phyloP scores from a whole-genome alignment of 495 filamentous ascomycete species.

The Melanomma pulvis-pyrius region DNA sequence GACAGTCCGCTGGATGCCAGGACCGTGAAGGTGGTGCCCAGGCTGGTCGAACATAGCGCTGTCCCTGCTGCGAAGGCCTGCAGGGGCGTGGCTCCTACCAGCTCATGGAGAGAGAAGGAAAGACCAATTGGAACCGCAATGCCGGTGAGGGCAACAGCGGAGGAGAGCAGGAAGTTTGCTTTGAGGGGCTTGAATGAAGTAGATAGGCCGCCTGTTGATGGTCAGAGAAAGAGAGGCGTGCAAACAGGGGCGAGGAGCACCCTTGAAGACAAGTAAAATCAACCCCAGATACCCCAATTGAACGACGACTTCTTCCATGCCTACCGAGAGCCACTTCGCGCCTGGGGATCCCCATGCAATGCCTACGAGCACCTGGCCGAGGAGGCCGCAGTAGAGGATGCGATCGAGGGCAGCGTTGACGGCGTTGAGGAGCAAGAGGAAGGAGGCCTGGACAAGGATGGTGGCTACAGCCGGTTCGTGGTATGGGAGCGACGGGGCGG shows the following conservation, averaged over 20 bases:
- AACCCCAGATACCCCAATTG: constrained; percentile 78
- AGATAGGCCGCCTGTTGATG: constrained; percentile 61
- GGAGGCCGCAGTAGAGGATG: constrained; percentile 68
- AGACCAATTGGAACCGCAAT: constrained; percentile 67
- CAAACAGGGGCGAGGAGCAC: constrained; percentile 35
- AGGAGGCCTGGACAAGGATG: constrained; percentile 64
- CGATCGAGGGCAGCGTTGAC: constrained; percentile 61
- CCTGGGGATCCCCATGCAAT: constrained; percentile 68
- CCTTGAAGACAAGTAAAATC: constrained; percentile 75
- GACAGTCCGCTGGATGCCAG: constrained; percentile 60
- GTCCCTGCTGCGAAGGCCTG: constrained; percentile 77
- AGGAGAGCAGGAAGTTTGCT: constrained; percentile 62
- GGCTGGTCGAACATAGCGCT: constrained; percentile 72
- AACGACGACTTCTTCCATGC: constrained; percentile 60
- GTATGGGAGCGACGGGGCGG: constrained; percentile 47
- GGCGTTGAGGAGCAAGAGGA: constrained; percentile 68
- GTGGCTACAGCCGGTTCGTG: constrained; percentile 61
- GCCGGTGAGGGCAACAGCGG: constrained; percentile 64
- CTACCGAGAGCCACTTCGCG: constrained; percentile 53
- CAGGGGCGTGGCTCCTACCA: constrained; percentile 52
- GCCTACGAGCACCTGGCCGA: constrained; percentile 75
- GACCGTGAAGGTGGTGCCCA: constrained; percentile 80
- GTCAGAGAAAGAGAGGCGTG: neutral
- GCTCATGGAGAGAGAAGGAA: constrained; percentile 60
- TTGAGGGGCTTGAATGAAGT: constrained; percentile 62